Evolutionary conservation across 306 rosid species (phyloP).

Genomic region (Pyrus betulifolia): DNA sequence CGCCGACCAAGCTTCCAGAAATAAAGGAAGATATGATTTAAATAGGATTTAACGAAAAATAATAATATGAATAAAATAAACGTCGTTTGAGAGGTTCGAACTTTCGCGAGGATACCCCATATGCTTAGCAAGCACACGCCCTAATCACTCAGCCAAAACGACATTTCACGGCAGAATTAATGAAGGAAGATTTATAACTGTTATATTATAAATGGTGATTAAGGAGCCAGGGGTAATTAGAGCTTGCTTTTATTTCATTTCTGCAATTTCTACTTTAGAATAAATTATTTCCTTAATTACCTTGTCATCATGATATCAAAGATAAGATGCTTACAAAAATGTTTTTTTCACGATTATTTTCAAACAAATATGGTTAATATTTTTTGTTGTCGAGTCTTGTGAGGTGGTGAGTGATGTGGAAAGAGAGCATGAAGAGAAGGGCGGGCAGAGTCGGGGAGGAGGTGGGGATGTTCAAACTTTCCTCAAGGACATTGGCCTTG

Average conservation of each 20-base stretch:
- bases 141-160: slow-evolving; percentile 89
- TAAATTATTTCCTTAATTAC: not conserved
- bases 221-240: too few species aligned
- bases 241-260: too few species aligned
- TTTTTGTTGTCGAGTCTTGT: too few species aligned
- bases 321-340: not conserved
- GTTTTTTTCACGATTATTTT: not conserved
- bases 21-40: not conserved
- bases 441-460: too few species aligned
- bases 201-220: too few species aligned
- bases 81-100: slow-evolving; percentile 66
- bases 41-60: fast-evolving
- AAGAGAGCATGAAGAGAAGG: too few species aligned
- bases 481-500: too few species aligned
- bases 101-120: slow-evolving; percentile 68
- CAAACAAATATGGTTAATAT: not conserved
- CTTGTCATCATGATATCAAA: not conserved
- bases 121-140: slow-evolving; percentile 78
- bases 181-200: not conserved
- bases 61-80: fast-evolving
- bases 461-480: not conserved
- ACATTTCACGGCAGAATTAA: fast-evolving
- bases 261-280: not conserved
- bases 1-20: not conserved
- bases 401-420: too few species aligned